Conservation (phyloP, 2,329 filamentous ascomycete species). For the Diaporthe vaccinii region DNA sequence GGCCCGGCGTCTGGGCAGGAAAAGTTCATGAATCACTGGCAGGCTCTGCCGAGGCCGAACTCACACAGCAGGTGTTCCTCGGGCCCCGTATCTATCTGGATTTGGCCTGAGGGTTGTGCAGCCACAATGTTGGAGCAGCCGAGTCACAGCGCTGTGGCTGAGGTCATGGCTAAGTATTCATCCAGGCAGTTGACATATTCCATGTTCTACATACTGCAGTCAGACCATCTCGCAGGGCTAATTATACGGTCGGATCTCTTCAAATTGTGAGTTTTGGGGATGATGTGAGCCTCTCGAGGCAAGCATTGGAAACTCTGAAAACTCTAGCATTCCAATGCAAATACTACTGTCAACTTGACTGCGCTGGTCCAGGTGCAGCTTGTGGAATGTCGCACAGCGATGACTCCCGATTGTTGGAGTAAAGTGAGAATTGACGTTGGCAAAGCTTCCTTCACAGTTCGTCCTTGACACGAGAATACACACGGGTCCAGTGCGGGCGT, state of each 20-base stretch:
- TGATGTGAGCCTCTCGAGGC: neutral
- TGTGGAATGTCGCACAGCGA: neutral
- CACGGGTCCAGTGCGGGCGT: neutral
- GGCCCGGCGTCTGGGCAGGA: neutral
- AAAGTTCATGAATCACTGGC: slow-evolving; percentile 10
- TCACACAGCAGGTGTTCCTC: neutral
- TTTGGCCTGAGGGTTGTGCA: neutral
- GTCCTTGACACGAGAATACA: neutral
- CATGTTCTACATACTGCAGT: neutral
- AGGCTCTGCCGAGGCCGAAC: slow-evolving; percentile 1
- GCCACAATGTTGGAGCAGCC: neutral
- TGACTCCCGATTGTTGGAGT: neutral
- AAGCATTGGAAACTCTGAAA: neutral
- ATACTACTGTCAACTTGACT: too few relatives aligned
- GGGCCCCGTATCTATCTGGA: neutral
- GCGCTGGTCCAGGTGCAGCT: neutral
- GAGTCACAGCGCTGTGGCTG: neutral
- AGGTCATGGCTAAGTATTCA: too few relatives aligned
- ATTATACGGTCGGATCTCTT: too few relatives aligned
- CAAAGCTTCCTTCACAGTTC: neutral
- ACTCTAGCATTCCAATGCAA: neutral
- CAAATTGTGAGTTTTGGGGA: too few relatives aligned
- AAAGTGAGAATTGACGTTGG: too few relatives aligned
- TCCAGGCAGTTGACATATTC: too few relatives aligned
- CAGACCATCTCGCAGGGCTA: too few relatives aligned